These are phyloP conservation scores for Cytospora schulzeri DNA, from an alignment of 2,329 filamentous ascomycete genomes.

Conservation along the genomic window DNA sequence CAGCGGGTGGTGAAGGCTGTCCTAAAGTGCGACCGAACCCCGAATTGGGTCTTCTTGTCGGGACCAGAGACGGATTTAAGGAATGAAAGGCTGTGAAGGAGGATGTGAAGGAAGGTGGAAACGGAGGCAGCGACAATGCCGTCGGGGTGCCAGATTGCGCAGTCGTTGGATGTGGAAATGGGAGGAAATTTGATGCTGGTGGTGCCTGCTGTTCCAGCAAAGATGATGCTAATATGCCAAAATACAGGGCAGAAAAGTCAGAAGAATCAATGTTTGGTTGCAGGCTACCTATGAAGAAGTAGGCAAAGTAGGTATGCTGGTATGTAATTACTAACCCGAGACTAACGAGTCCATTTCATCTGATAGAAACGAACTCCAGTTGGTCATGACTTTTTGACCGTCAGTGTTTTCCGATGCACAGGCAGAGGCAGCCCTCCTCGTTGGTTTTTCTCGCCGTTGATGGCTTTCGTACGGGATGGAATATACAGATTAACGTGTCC, in stretches of 20 bases:
- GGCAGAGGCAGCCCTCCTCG: background rate
- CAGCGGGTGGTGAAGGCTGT: background rate
- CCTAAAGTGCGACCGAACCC: background rate
- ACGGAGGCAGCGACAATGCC: constrained; percentile 1
- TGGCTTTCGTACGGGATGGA: no score
- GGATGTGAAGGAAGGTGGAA: constrained; percentile 9
- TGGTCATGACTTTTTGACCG: constrained; percentile 6
- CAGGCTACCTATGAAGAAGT: background rate
- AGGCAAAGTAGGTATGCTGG: no score
- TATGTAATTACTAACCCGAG: constrained; percentile 16
- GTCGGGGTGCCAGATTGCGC: constrained; percentile 6
- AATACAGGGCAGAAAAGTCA: constrained; percentile 3
- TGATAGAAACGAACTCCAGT: constrained; percentile 13
- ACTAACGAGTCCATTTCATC: constrained; percentile 19
- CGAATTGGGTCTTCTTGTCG: background rate
- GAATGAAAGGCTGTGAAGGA: constrained; percentile 8
- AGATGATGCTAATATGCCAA: constrained; percentile 15
- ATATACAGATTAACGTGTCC: background rate
- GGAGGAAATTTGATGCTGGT: background rate
- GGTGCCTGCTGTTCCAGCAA: constrained; percentile 11
- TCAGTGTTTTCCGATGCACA: background rate
- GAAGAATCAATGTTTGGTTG: constrained; percentile 9
- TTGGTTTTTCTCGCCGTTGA: background rate
- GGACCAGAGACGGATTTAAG: constrained; percentile 3
- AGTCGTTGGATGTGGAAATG: background rate